Evolutionary conservation across 352 stramenopile genomes (phyloP).

Genomic region (Thalassiosira livingstoniorum): DNA sequence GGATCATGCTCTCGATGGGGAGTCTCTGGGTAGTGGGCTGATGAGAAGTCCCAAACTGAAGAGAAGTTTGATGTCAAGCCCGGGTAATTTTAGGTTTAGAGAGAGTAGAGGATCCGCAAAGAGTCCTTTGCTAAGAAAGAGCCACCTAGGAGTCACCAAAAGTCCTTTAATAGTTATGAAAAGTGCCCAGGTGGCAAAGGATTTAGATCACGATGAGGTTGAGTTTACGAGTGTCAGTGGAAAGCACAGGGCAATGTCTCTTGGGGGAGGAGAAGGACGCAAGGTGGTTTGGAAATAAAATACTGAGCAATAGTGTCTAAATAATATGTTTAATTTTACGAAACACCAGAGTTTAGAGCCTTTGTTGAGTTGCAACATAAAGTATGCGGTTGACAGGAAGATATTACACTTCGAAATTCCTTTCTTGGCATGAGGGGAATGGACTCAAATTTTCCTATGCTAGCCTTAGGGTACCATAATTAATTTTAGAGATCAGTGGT

Average conservation of each 20-base stretch:
- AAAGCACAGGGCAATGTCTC: not conserved
- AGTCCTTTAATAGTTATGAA: not conserved
- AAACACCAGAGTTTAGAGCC: too few species aligned
- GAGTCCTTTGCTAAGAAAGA: not conserved
- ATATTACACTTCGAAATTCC: too few species aligned
- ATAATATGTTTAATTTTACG: too few species aligned
- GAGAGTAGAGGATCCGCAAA: not conserved
- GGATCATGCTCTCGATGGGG: too few species aligned
- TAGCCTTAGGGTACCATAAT: too few species aligned
- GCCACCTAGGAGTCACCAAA: not conserved
- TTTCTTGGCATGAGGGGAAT: too few species aligned
- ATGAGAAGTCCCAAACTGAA: too few species aligned
- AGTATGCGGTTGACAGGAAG: too few species aligned
- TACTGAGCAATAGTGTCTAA: not conserved
- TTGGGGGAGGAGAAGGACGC: not conserved
- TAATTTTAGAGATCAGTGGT: too few species aligned
- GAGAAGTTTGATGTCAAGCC: not conserved
- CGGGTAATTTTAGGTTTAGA: not conserved
- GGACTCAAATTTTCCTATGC: too few species aligned
- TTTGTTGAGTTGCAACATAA: too few species aligned
- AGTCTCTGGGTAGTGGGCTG: too few species aligned
- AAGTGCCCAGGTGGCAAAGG: not conserved
- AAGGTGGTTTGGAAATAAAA: constrained; percentile 1
- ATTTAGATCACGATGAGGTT: not conserved
- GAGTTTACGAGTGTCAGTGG: constrained; percentile 3